phyloP scores from a whole-genome alignment of 805 yeast genomes.

The Candida ovalis region DNA sequence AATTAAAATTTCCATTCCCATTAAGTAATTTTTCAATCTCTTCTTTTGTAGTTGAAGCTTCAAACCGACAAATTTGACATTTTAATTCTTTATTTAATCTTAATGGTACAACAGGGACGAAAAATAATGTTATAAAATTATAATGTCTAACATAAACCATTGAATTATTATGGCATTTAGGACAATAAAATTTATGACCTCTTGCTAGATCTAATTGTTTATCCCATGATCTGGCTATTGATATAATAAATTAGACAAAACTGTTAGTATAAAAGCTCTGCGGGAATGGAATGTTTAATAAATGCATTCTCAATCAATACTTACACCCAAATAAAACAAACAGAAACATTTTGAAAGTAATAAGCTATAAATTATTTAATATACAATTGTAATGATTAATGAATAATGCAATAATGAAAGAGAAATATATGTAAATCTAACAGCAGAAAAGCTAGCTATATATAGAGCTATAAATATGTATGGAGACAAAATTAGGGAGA shows the following conservation, averaged over 20 bases:
- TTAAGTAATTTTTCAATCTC: slow-evolving; percentile 6
- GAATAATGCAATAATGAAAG: too few relatives aligned
- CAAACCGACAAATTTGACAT: slow-evolving; percentile 23
- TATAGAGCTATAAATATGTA: too few relatives aligned
- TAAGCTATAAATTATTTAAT: neutral
- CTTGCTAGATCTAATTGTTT: slow-evolving; percentile 10
- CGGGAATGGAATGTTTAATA: too few relatives aligned
- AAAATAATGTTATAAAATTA: slow-evolving; percentile 23
- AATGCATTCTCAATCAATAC: too few relatives aligned
- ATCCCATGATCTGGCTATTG: slow-evolving; percentile 12
- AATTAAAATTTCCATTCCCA: neutral
- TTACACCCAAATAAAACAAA: slow-evolving; percentile 21
- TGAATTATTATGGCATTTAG: slow-evolving; percentile 26
- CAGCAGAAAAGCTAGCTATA: too few relatives aligned
- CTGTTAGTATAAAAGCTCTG: neutral
- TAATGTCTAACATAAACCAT: slow-evolving; percentile 22
- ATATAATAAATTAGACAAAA: too few relatives aligned
- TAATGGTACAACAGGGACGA: slow-evolving; percentile 26
- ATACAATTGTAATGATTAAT: too few relatives aligned
- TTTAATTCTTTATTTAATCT: slow-evolving; percentile 20
- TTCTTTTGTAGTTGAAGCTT: slow-evolving; percentile 4
- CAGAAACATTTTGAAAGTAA: slow-evolving; percentile 10
- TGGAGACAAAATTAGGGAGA: too few relatives aligned
- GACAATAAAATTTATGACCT: slow-evolving; percentile 20
- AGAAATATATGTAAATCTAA: too few relatives aligned